phyloP scores from a whole-genome alignment of 2,329 filamentous ascomycete species.

The Botrytis paeoniae region DNA sequence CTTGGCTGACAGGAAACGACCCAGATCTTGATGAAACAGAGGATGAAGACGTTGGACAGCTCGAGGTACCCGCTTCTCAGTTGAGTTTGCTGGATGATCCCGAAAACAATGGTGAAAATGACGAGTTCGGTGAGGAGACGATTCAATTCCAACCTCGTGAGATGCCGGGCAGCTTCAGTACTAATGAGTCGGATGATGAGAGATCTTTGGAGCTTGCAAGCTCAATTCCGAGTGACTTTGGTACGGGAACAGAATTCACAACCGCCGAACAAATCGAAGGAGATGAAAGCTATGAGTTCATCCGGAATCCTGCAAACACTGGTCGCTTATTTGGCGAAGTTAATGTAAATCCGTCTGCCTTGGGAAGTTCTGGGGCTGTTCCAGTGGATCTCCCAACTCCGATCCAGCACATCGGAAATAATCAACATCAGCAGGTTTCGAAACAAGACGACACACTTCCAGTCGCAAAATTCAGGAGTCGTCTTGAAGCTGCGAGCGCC shows the following conservation, averaged over 20 bases:
- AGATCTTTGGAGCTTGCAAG: constrained; percentile 22
- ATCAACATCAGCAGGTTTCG: constrained; percentile 2
- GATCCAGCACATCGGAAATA: constrained; percentile 14
- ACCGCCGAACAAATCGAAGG: neutral
- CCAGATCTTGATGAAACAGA: constrained; percentile 31
- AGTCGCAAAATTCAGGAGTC: neutral
- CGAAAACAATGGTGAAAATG: constrained; percentile 18
- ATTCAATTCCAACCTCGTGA: constrained; percentile 31
- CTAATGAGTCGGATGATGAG: constrained; percentile 19
- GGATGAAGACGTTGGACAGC: constrained; percentile 29
- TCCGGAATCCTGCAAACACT: constrained; percentile 19
- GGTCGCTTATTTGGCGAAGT: constrained; percentile 38
- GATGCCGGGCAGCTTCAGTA: constrained; percentile 35
- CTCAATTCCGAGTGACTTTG: constrained; percentile 19
- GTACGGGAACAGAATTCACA: constrained; percentile 14
- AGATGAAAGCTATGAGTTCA: constrained; percentile 26
- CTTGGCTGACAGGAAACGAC: constrained; percentile 59
- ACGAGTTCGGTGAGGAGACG: constrained; percentile 28
- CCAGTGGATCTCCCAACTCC: constrained; percentile 35
- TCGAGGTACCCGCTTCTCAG: constrained; percentile 36
- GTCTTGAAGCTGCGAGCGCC: constrained; percentile 1
- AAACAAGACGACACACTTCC: constrained; percentile 17
- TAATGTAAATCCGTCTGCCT: constrained; percentile 31
- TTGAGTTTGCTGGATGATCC: constrained; percentile 31
- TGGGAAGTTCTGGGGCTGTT: constrained; percentile 37